These are phyloP conservation scores for Buddleja alternifolia DNA, from an alignment of 257 asterid species.

Conservation along the genomic window DNA sequence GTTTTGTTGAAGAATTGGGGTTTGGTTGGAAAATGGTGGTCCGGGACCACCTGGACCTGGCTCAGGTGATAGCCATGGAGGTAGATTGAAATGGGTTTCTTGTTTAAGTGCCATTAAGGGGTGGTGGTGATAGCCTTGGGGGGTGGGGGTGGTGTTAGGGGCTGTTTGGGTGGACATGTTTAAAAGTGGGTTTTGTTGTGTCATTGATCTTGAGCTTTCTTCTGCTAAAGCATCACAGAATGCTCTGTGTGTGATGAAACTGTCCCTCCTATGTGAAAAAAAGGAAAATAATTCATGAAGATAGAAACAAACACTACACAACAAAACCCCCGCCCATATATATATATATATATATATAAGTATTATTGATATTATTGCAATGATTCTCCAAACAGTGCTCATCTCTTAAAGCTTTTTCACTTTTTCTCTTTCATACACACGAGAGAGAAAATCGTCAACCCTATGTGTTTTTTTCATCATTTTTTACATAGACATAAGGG, in stretches of 20 bases:
- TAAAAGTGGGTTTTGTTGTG: conserved; percentile 37
- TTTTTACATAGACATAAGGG: conserved; percentile 34
- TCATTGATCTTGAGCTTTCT: conserved; percentile 58
- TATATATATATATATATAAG: background rate
- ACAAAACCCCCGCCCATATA: conserved; percentile 54
- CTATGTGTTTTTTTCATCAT: conserved; percentile 43
- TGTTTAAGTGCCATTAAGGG: conserved; percentile 44
- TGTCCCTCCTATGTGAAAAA: conserved; percentile 56
- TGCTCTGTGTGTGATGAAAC: conserved; percentile 85
- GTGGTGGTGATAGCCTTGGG: background rate
- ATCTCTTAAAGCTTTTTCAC: conserved; percentile 21
- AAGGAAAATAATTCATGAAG: conserved; percentile 1
- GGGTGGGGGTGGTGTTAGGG: conserved; percentile 24
- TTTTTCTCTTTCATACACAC: conserved; percentile 25
- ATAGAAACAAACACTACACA: conserved; percentile 55
- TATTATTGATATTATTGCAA: background rate
- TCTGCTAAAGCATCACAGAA: conserved; percentile 79
- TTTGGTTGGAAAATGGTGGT: conserved; percentile 20
- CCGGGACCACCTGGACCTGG: conserved; percentile 8
- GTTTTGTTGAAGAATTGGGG: conserved; percentile 32
- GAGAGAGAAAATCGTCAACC: conserved; percentile 45
- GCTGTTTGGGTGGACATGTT: conserved; percentile 37
- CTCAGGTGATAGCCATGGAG: conserved; percentile 55
- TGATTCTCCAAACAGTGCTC: conserved; percentile 27
- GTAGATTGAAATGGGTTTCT: conserved; percentile 50